Conservation (phyloP, 441 rosid genomes). For the Metrosideros polymorpha region DNA sequence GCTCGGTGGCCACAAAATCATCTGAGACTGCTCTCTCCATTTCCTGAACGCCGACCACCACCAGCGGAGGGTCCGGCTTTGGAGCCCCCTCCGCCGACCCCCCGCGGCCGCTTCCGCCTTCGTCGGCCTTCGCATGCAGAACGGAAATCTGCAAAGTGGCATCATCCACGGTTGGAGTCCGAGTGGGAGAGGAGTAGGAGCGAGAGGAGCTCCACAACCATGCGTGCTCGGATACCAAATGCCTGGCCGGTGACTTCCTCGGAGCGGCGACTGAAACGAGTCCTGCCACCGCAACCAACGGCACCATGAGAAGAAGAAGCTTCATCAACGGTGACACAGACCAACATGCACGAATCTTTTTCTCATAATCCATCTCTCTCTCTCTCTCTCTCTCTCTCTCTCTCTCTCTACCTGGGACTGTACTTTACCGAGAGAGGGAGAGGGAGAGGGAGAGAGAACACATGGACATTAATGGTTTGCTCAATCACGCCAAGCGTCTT, state of each 20-base stretch:
- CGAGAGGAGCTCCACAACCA: slow-evolving; percentile 1
- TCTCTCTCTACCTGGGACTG: background rate
- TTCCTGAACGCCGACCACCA: background rate
- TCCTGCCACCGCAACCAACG: slow-evolving; percentile 31
- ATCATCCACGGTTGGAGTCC: background rate
- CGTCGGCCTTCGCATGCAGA: background rate
- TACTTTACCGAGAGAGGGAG: background rate
- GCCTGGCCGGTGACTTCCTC: slow-evolving; percentile 1
- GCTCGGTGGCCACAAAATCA: background rate
- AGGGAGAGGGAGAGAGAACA: slow-evolving; percentile 12
- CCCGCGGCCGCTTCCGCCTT: background rate
- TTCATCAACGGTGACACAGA: slow-evolving; percentile 17
- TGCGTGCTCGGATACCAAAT: background rate
- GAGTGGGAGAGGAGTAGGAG: background rate
- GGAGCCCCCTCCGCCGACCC: background rate
- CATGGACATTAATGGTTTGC: slow-evolving; percentile 26
- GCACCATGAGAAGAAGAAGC: slow-evolving; percentile 35
- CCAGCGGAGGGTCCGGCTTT: background rate
- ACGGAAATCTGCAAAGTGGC: background rate
- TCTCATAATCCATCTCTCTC: slow-evolving; percentile 20
- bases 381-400: background rate
- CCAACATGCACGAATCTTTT: slow-evolving; percentile 26
- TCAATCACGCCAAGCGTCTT: slow-evolving; percentile 44
- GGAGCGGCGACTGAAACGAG: slow-evolving; percentile 32
- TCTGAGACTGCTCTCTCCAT: background rate